Evolutionary conservation across 2,329 filamentous ascomycete genomes (phyloP).

Genomic region (Lasiodiplodia theobromae): DNA sequence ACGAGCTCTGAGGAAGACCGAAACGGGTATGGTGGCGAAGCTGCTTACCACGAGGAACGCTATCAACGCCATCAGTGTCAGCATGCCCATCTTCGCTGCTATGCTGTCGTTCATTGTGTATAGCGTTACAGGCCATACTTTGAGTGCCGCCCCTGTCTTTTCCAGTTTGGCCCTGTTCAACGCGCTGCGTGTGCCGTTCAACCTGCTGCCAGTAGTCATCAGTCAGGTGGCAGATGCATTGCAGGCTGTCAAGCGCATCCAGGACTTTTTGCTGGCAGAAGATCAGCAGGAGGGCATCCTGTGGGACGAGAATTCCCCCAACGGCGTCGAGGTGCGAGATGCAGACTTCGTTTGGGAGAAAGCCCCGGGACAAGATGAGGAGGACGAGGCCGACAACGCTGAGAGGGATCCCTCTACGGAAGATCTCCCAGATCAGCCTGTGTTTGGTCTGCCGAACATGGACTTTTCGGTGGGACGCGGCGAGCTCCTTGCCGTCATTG

Average conservation of each 20-base stretch:
- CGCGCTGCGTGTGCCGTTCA: constrained; percentile 85
- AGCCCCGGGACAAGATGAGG: constrained; percentile 59
- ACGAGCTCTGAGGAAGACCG: constrained; percentile 73
- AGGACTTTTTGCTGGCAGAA: constrained; percentile 87
- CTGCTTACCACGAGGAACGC: constrained; percentile 83
- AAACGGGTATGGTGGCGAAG: constrained; percentile 84
- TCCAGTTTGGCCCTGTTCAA: constrained; percentile 96
- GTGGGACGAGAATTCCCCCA: constrained; percentile 59
- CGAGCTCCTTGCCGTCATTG: constrained; percentile 83
- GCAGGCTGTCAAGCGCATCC: constrained; percentile 82
- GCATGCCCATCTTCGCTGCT: constrained; percentile 89
- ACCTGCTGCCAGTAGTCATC: constrained; percentile 85
- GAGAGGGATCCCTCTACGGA: constrained; percentile 56
- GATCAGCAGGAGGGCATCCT: constrained; percentile 77
- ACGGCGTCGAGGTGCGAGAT: constrained; percentile 71
- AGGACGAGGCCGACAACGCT: constrained; percentile 40
- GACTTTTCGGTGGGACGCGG: constrained; percentile 73
- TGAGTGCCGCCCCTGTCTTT: constrained; percentile 82
- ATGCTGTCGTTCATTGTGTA: constrained; percentile 94
- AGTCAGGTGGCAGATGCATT: constrained; percentile 90
- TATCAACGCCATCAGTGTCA: constrained; percentile 83
- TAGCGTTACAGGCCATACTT: constrained; percentile 66
- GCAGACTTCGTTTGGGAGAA: constrained; percentile 90
- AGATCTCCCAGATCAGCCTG: constrained; percentile 43
- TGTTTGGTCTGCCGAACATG: constrained; percentile 73